Evolutionary conservation across 139 green algal genomes (phyloP), one percentile per base, ranked within the genome.

Genomic region (Pedinophyceae sp.): DNA sequence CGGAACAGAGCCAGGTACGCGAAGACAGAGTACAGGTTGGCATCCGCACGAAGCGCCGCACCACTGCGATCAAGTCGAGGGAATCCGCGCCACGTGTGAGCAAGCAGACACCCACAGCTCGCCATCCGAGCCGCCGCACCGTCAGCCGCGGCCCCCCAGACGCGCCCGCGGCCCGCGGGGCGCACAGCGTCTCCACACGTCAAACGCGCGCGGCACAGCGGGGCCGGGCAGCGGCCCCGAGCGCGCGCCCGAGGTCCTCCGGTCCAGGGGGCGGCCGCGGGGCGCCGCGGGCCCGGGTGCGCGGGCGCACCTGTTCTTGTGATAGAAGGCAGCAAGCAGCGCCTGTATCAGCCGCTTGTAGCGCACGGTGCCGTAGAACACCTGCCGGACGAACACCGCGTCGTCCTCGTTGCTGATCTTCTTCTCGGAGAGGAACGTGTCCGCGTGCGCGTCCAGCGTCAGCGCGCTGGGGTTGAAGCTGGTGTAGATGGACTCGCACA

Each of bases 251-350:
- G n/a, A n/a, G n/a, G n/a, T n/a, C n/a, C n/a, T n/a, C n/a, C n/a
- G n/a, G n/a, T n/a, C n/a, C n/a, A n/a, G n/a, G n/a, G n/a, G n/a
- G n/a, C n/a, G n/a, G n/a, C n/a, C n/a, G n/a, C n/a, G n/a, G n/a
- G n/a, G n/a, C n/a, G n/a, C n/a, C n/a, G n/a, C n/a, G n/a, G n/a
- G n/a, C n/a, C n/a, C n/a, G n/a, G n/a, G n/a, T n/a, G n/a, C n/a
- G n/a, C n/a, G n/a, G 28, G 3, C 52, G 27, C 27, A 71, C 70
- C 65, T 59, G 30, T 74, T 77, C 29, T 77, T 66, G 30, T 72
- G 56, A 30, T 77, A 77, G 52, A 77, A 77, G 0, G 70, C 73
- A 50, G 71, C 59, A 54, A 73, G 66, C 17, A 77, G 58, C 28
- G 58, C 57, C 2, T 60, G 46, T 17, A 77, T 54, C 3, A 77